A percentile compares a stretch with the other conserved stretches of the same genome.
Evolutionary conservation across 139 green algal genomes (phyloP).

Genomic region (Eudorina sp.): DNA sequence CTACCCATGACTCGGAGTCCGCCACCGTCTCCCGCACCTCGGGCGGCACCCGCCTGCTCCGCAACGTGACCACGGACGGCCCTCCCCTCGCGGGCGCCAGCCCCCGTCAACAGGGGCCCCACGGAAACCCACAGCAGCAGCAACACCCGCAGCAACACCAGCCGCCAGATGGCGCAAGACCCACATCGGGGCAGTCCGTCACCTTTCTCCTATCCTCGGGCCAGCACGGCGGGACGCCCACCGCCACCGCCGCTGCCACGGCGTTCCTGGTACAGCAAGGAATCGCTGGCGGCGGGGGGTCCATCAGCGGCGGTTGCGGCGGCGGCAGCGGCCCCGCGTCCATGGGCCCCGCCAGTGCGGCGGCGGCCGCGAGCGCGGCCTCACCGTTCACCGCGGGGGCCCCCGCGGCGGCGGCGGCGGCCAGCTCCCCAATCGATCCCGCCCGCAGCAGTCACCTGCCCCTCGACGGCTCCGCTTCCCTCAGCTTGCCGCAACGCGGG

Average conservation of each 20-base stretch:
- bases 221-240: constrained; percentile 7
- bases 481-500: too few species aligned
- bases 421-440: too few species aligned
- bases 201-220: constrained; percentile 10
- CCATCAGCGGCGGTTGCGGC: neutral
- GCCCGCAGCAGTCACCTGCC: too few species aligned
- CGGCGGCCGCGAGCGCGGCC: neutral
- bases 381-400: too few species aligned
- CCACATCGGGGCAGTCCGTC: neutral
- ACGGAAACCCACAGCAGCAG: neutral
- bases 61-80: neutral
- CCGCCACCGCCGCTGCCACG: neutral
- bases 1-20: neutral
- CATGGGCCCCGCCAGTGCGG: neutral
- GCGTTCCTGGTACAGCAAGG: too few species aligned
- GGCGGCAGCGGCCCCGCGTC: neutral
- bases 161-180: neutral
- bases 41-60: neutral
- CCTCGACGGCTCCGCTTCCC: too few species aligned
- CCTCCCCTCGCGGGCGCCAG: neutral
- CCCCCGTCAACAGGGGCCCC: too few species aligned
- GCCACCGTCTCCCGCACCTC: neutral
- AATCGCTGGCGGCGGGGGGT: neutral
- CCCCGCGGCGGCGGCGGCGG: too few species aligned
- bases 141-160: neutral